phyloP scores from a whole-genome alignment of 1,284 basidiomycete species.

The Ustilago cynodontis region DNA sequence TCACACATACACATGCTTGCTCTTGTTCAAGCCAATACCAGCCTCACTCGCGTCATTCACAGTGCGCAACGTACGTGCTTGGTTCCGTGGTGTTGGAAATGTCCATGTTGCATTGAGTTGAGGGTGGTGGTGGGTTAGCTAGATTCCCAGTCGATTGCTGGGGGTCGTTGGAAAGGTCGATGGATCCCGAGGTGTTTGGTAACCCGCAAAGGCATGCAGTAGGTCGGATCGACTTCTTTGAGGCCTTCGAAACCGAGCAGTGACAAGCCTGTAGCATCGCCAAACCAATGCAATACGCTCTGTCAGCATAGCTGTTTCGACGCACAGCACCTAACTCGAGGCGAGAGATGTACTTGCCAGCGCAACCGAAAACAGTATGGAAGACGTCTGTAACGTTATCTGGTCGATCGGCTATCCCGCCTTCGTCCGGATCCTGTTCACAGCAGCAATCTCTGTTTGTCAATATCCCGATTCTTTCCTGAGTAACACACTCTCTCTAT shows the following conservation, averaged over 20 bases:
- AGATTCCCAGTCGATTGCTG: slow-evolving; percentile 24
- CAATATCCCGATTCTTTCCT: not conserved
- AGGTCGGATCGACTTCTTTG: slow-evolving; percentile 88
- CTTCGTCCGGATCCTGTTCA: slow-evolving; percentile 84
- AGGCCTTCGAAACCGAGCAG: slow-evolving; percentile 88
- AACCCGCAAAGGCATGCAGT: slow-evolving; percentile 89
- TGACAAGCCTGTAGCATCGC: slow-evolving; percentile 78
- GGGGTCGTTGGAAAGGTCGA: slow-evolving; percentile 48
- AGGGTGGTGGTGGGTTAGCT: not conserved
- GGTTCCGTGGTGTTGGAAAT: too few relatives aligned
- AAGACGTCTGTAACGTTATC: slow-evolving; percentile 96
- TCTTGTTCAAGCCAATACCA: not conserved
- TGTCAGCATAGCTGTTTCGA: not conserved
- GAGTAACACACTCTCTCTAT: too few relatives aligned
- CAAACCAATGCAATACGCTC: not conserved
- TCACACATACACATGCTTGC: too few relatives aligned
- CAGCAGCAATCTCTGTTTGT: not conserved
- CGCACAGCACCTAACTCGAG: not conserved
- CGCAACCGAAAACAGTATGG: slow-evolving; percentile 92
- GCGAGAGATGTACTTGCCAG: slow-evolving; percentile 75
- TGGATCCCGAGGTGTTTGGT: slow-evolving; percentile 72
- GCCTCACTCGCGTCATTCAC: too few relatives aligned
- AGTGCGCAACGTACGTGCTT: too few relatives aligned
- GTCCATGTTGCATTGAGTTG: too few relatives aligned
- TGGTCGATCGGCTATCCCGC: slow-evolving; percentile 93